A percentile compares a stretch with the other conserved stretches of the same genome.
Conservation (phyloP, 2,329 filamentous ascomycete genomes). For the Fonsecaea monophora region DNA sequence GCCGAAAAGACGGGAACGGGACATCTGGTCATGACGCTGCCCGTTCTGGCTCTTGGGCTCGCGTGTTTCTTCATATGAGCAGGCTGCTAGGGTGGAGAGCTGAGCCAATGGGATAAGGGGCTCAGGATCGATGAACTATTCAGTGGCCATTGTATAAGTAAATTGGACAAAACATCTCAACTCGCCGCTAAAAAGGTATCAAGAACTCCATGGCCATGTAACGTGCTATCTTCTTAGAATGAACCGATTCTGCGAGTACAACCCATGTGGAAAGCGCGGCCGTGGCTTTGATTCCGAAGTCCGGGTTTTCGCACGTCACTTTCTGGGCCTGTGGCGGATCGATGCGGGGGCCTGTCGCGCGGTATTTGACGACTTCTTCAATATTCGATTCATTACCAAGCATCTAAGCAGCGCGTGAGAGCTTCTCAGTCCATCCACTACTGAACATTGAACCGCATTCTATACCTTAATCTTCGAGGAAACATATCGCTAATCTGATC, state of each 20-base stretch:
- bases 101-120: neutral
- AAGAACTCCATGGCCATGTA: neutral
- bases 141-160: neutral
- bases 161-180: neutral
- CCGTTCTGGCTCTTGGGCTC: conserved; percentile 10
- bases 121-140: neutral
- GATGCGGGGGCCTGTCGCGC: neutral
- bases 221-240: neutral
- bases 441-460: neutral
- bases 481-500: neutral
- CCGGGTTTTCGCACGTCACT: conserved; percentile 1
- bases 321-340: conserved; percentile 2
- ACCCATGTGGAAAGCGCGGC: too few species aligned
- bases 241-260: too few species aligned
- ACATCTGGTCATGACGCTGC: conserved; percentile 13
- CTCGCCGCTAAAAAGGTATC: neutral
- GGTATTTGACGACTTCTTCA: neutral
- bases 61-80: conserved; percentile 6
- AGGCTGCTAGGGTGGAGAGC: neutral
- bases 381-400: neutral
- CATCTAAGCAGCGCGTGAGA: neutral
- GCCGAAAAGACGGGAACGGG: conserved; percentile 7
- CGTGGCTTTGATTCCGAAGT: neutral
- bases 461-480: neutral
- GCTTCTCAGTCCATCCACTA: neutral